Percentiles rank a stretch among this genome's conserved stretches.
These are phyloP conservation scores for Calocera cornea DNA, from an alignment of 768 basidiomycete genomes.

Conservation along the genomic window DNA sequence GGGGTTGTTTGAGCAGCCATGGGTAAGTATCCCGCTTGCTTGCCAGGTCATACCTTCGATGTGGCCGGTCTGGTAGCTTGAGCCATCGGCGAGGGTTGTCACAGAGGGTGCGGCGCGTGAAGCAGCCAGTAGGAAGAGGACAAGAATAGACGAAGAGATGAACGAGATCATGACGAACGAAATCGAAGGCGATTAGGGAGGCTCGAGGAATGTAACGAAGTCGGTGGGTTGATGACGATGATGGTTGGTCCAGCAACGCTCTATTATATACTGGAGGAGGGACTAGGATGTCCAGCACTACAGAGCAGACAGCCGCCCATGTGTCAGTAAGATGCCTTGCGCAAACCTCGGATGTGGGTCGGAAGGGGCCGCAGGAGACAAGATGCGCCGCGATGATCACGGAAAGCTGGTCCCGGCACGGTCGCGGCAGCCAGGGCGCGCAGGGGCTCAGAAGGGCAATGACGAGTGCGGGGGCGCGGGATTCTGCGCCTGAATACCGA, in stretches of 20 bases:
- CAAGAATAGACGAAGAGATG: not conserved
- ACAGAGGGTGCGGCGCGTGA: not conserved
- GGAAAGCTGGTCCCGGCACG: conserved; percentile 2
- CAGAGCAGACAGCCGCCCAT: not conserved
- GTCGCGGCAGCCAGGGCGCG: not conserved
- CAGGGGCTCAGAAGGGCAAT: not conserved
- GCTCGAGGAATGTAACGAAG: not conserved
- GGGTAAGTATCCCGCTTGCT: not conserved
- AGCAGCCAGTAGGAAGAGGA: not conserved
- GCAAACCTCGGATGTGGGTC: not conserved
- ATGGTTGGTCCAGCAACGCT: not conserved
- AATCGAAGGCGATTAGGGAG: not conserved
- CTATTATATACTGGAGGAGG: not conserved
- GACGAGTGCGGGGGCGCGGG: not conserved
- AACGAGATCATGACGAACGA: conserved; percentile 3
- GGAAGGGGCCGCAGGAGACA: not conserved
- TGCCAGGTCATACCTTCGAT: not conserved
- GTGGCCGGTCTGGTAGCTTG: not conserved
- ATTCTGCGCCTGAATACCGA: not conserved
- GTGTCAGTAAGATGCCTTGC: not conserved
- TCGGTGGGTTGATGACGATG: not conserved
- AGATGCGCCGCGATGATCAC: not conserved
- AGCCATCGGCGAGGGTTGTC: not conserved
- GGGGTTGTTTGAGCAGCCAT: conserved; percentile 5
- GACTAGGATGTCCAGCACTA: not conserved